Evolutionary conservation across 106 monocot genomes (phyloP).

Genomic region (Ottelia alismoides): DNA sequence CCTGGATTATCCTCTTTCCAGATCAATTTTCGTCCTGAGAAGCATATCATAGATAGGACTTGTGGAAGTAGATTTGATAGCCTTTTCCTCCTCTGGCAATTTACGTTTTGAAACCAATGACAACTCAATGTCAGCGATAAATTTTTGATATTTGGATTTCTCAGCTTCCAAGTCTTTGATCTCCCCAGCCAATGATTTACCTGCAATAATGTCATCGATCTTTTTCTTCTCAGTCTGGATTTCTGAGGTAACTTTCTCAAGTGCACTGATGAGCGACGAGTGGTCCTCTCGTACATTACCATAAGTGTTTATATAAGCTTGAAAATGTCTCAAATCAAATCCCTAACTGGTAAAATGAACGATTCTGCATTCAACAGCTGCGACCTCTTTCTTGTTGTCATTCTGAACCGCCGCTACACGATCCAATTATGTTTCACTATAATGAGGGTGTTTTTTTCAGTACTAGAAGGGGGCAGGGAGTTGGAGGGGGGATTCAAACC

Average conservation of each 20-base stretch:
- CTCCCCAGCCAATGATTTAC: not conserved
- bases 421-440: slow-evolving; percentile 2
- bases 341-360: slow-evolving; percentile 1
- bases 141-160: not conserved
- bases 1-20: slow-evolving; percentile 3
- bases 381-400: slow-evolving; percentile 2
- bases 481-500: too few relatives aligned
- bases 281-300: not conserved
- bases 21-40: not conserved
- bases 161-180: slow-evolving; percentile 3
- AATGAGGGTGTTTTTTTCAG: too few relatives aligned
- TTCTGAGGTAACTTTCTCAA: slow-evolving; percentile 1
- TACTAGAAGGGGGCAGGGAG: too few relatives aligned
- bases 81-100: slow-evolving; percentile 2
- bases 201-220: slow-evolving; percentile 4
- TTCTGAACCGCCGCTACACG: not conserved
- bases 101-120: not conserved
- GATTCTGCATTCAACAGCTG: slow-evolving; percentile 4
- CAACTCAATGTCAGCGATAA: slow-evolving; percentile 1
- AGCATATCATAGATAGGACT: slow-evolving; percentile 1
- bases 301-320: slow-evolving; percentile 2
- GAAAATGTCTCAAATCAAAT: slow-evolving; percentile 3
- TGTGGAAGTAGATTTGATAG: not conserved
- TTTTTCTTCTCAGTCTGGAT: slow-evolving; percentile 2
- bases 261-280: not conserved